A percentile compares a stretch with the other conserved stretches of the same genome.
Conservation (phyloP, 2,329 filamentous ascomycete species). For the Bertia moriformis region DNA sequence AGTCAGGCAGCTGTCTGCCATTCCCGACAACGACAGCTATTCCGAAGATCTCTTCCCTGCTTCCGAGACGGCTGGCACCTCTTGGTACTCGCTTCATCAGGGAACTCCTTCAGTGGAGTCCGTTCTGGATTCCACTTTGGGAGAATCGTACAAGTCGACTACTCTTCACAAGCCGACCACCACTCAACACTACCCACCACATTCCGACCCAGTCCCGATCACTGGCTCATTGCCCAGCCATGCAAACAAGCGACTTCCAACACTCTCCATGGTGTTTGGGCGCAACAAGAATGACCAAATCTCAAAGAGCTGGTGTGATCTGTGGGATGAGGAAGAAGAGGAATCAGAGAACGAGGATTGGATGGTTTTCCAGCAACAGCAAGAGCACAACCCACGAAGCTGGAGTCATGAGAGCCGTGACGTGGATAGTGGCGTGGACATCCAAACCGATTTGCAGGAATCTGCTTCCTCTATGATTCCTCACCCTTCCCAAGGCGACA, state of each 20-base stretch:
- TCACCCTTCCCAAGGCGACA: no score
- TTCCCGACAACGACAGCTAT: slow-evolving; percentile 65
- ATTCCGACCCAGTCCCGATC: slow-evolving; percentile 35
- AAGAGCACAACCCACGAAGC: slow-evolving; percentile 56
- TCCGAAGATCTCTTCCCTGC: slow-evolving; percentile 74
- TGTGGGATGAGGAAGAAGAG: slow-evolving; percentile 86
- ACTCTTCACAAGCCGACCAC: slow-evolving; percentile 32
- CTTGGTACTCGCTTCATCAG: slow-evolving; percentile 66
- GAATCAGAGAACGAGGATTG: slow-evolving; percentile 59
- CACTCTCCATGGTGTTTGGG: slow-evolving; percentile 51
- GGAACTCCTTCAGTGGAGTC: slow-evolving; percentile 74
- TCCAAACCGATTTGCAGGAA: slow-evolving; percentile 5
- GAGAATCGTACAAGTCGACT: slow-evolving; percentile 53
- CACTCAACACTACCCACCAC: slow-evolving; percentile 25
- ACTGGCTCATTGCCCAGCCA: slow-evolving; percentile 64
- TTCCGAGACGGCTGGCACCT: slow-evolving; percentile 51
- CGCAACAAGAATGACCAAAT: slow-evolving; percentile 64
- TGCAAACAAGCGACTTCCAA: slow-evolving; percentile 59
- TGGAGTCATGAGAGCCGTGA: slow-evolving; percentile 64
- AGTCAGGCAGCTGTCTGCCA: slow-evolving; percentile 74
- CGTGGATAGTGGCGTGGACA: slow-evolving; percentile 23
- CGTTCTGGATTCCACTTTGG: slow-evolving; percentile 68
- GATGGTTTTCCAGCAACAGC: slow-evolving; percentile 40
- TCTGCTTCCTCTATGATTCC: slow-evolving; percentile 7
- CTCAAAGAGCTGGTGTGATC: slow-evolving; percentile 98